Base-by-base conservation (phyloP, 2,329 filamentous ascomycete genomes). In the Capronia epimyces region DNA sequence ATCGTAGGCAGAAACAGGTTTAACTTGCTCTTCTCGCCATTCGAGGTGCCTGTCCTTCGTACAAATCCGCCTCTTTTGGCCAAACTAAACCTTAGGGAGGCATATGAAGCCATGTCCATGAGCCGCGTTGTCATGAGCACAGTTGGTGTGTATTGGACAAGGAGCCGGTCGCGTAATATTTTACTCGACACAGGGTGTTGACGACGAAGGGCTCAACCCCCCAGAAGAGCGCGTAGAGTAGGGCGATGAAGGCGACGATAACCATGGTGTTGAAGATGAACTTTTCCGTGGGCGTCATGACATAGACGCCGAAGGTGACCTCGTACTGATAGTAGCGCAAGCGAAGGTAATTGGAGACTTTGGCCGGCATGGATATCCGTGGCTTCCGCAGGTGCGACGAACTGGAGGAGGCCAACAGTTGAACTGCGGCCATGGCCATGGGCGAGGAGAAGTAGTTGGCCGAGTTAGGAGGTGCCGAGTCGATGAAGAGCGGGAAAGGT, bases 281-380 rank as follows among this genome's bases (percentile, higher is more conserved):
- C 70, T 95, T 95, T 75, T 98, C 93, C 43, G 84, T 88, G 1
- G 89, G 87, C 34, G 90, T 96, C 65, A 96, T 84, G 86, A 98
- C 96, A 77, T 98, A 97, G 20, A 97, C 80, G 53, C 87, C 85
- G 71, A 95, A 94, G n/a, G 91, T 96, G 68, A 97, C 91, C 74
- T 98, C 93, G 68, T 97, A 89, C 75, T 96, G 93, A 76, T 97
- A 96, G 68, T 90, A 84, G 78, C 97, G 97, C 69, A 90, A 81
- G 70, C 89, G 83, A 61, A 97, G 78, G 29, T 62, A 55, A 22
- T 56, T 57, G 2, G 56, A 52, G 12, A 62, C 34, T 37, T 60
- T 60, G 10, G 41, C 27, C 18, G 52, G 43, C 49, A 59, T 43
- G 2, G 50, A 55, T 41, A 55, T 50, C 18, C 50, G 50, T 1